These are phyloP conservation scores for Aeminium ludgeri DNA, from an alignment of 495 filamentous ascomycete species.

Conservation along the genomic window DNA sequence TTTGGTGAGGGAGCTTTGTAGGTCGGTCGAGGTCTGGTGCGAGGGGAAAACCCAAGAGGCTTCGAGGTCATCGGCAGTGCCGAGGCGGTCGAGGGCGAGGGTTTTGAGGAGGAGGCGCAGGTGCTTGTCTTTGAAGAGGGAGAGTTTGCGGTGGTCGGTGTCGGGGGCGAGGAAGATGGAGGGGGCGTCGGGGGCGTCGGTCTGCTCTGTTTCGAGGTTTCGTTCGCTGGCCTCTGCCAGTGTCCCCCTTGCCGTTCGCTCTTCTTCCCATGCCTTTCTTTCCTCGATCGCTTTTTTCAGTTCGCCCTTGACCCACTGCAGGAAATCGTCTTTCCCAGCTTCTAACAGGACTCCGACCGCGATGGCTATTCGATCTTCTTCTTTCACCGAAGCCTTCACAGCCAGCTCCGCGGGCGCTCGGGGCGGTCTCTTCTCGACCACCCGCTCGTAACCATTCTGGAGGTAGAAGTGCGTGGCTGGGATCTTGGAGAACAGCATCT, in stretches of 20 bases:
- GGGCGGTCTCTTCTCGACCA: conserved; percentile 41
- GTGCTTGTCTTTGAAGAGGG: conserved; percentile 79
- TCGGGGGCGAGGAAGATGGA: conserved; percentile 43
- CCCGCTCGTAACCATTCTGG: conserved; percentile 78
- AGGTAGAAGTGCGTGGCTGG: conserved; percentile 67
- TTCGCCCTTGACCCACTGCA: conserved; percentile 68
- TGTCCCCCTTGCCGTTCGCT: conserved; percentile 43
- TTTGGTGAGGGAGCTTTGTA: conserved; percentile 42
- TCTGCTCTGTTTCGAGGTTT: no score
- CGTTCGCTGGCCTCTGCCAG: no score
- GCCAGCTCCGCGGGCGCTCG: conserved; percentile 61
- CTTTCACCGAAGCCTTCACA: conserved; percentile 50
- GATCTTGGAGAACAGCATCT: conserved; percentile 90
- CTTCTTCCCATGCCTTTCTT: conserved; percentile 62
- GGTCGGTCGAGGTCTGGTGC: conserved; percentile 38
- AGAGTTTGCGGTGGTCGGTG: conserved; percentile 47
- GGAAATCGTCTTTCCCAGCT: conserved; percentile 51
- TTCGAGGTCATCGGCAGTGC: conserved; percentile 51
- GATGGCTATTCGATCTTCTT: conserved; percentile 50
- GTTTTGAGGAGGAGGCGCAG: conserved; percentile 73
- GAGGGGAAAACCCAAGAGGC: conserved; percentile 69
- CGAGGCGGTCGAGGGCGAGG: conserved; percentile 52
- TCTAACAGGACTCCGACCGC: conserved; percentile 62
- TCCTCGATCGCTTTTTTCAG: conserved; percentile 52
- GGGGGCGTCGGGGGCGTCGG: conserved; percentile 20